Base-by-base conservation (phyloP, 1,284 basidiomycete genomes). In the Leccinum fuscescens region DNA sequence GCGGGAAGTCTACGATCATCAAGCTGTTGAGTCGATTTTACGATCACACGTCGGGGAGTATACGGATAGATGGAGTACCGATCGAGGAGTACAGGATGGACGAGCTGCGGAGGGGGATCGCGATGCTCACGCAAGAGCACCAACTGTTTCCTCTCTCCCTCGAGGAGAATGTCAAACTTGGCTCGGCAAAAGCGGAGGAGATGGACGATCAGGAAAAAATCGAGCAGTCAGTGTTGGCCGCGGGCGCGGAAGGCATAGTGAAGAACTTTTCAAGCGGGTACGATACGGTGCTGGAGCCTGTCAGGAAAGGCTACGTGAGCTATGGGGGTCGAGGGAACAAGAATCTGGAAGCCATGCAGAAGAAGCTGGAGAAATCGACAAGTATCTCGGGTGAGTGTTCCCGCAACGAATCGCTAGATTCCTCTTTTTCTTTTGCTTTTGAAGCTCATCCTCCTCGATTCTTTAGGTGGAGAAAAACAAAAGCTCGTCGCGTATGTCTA, bases 1-100 rank as follows among this genome's bases (percentile, higher is more conserved):
- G 85, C 17, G 94, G 94, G 57, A 97, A 96, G 75, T 93, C 91
- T 17, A 96, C 94, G 3, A 79, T 95, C 64, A 87, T 91, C 0
- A 79, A 89, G 0, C 80, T 98, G 4, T 79, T 97, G 3, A 93
- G 95, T 72, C 81, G 93, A 0, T 79, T 96, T 15, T 97, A 96
- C 76, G 89, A 93, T 67, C 92, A 92, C 0, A 72, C 73, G 4
- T 68, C 74, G 0, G 94, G 94, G 0, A 70, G 67, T 1, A 85
- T 96, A 65, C 73, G 77, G 5, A 74, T 92, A 50, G 88, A 86
- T 50, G 75, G 76, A 0, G 75, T 76, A 56, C 74, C 81, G 2
- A 77, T 95, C 2, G 66, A 73, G 31, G 74, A 80, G 3, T 84
- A 86, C 42, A 86, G 93, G 64, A 83, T 88, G 31, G 74, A 80